Evolutionary conservation across 148 eudicot species (phyloP), one percentile per base, ranked within the genome.

Genomic region (Polygonum maritimum): DNA sequence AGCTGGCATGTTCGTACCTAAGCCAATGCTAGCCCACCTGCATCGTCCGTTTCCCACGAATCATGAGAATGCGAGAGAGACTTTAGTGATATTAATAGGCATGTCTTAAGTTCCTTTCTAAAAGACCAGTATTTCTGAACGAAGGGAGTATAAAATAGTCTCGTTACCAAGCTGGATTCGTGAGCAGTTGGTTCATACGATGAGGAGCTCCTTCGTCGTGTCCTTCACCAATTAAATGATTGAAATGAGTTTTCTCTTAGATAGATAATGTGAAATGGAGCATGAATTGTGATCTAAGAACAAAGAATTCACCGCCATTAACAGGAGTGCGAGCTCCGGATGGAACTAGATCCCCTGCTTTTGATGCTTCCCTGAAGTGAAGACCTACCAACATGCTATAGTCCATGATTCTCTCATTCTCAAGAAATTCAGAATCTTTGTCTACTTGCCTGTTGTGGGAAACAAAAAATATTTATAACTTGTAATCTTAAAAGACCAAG

Each of bases 1-100:
- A 48, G 96, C 92, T 19, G 96, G 97, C 97, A 92, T 92, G 81
- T 87, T 94, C 44, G 82, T 79, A n/a, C 98, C 98, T 79, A 94
- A 84, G 45, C 80, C 84, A 47, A 87, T 84, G 78, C 90, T 91
- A 19, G 93, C 85, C 93, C 91, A 87, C 86, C 94, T 91, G 82
- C 52, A 21, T 72, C 19, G 18, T 19, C 39, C 4, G 44, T 9
- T 14, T 48, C 13, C 14, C 14, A 48, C 15, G 7, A 44, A 44
- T 44, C 47, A 44, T 7, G 47, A 44, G 47, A 44, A 6, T 6
- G 47, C 47, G 47, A 44, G 47, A 44, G 6, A 44, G 47, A 44
- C 9, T 44, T 44, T 7, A 44, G 47, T 7, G 47, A 44, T 7
- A 44, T 44, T 7, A 6, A 44, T 44, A 44, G 47, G 47, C 10